Conservation (phyloP, 176 grass and related monocot species). For the Echinochloa phyllopogon region DNA sequence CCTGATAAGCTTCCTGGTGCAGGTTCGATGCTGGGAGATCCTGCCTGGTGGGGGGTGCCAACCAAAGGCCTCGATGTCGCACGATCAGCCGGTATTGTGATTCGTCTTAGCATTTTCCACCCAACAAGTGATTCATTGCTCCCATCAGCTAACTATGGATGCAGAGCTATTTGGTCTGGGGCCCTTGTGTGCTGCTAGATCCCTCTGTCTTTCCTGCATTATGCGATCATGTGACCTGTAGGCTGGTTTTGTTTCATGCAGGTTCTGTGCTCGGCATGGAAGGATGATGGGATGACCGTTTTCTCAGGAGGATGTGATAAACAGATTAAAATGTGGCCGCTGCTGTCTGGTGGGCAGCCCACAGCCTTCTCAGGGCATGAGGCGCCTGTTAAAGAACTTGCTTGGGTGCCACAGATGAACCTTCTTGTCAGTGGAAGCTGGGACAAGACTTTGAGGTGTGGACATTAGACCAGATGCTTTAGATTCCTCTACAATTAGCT, state of each 20-base stretch:
- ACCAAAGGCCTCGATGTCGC: constrained; percentile 75
- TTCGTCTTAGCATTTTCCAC: background rate
- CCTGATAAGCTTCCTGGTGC: constrained; percentile 9
- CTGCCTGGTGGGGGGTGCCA: constrained; percentile 61
- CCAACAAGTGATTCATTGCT: background rate
- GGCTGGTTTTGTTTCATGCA: constrained; percentile 38
- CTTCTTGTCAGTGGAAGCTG: constrained; percentile 86
- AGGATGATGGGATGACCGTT: constrained; percentile 80
- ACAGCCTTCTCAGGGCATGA: constrained; percentile 68
- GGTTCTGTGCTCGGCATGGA: constrained; percentile 92
- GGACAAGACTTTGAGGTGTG: constrained; percentile 89
- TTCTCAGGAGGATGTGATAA: constrained; percentile 88
- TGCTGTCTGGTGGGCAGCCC: constrained; percentile 80
- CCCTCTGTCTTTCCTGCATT: background rate
- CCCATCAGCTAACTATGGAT: background rate
- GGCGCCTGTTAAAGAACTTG: constrained; percentile 70
- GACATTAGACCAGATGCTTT: background rate
- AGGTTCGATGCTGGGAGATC: constrained; percentile 94
- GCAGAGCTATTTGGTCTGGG: background rate
- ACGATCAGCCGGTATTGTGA: constrained; percentile 67
- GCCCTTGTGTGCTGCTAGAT: background rate
- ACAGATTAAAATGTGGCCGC: constrained; percentile 79
- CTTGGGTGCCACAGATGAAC: constrained; percentile 85
- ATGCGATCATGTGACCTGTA: background rate
- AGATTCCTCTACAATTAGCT: constrained; percentile 21